These are phyloP conservation scores for Metschnikowia bowlesiae DNA, from an alignment of 805 yeast species.

Conservation along the genomic window DNA sequence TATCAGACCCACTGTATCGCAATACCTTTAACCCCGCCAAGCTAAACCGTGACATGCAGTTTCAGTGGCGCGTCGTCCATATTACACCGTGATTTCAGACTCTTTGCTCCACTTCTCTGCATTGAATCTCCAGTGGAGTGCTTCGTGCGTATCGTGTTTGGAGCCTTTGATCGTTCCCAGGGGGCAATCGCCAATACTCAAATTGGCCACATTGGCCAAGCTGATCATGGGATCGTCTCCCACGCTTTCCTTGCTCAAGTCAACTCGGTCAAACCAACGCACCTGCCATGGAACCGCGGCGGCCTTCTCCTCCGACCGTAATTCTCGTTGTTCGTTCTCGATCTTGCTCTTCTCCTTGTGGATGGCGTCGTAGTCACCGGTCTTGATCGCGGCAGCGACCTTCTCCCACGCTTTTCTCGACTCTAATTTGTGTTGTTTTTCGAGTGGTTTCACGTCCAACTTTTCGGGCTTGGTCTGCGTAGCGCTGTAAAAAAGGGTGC, in stretches of 20 bases:
- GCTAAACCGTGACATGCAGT: no score
- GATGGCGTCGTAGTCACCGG: slow-evolving; percentile 71
- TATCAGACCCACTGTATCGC: no score
- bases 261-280: slow-evolving; percentile 67
- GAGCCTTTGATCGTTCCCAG: slow-evolving; percentile 58
- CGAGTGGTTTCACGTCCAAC: slow-evolving; percentile 73
- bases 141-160: slow-evolving; percentile 48
- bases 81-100: slow-evolving; percentile 47
- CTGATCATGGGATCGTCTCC: slow-evolving; percentile 30
- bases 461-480: slow-evolving; percentile 45
- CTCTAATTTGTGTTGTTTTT: slow-evolving; percentile 75
- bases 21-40: no score
- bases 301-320: slow-evolving; percentile 68
- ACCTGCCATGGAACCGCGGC: slow-evolving; percentile 66
- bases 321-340: slow-evolving; percentile 81
- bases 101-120: slow-evolving; percentile 54
- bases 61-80: background rate
- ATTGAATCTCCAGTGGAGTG: slow-evolving; percentile 70
- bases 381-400: slow-evolving; percentile 82
- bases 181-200: slow-evolving; percentile 61
- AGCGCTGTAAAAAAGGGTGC: slow-evolving; percentile 63
- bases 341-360: slow-evolving; percentile 69
- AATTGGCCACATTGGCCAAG: slow-evolving; percentile 43
- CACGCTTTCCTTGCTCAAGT: slow-evolving; percentile 18
- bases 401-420: slow-evolving; percentile 84